phyloP scores from a whole-genome alignment of 2,329 filamentous ascomycete species.

The Colletotrichum siamense region DNA sequence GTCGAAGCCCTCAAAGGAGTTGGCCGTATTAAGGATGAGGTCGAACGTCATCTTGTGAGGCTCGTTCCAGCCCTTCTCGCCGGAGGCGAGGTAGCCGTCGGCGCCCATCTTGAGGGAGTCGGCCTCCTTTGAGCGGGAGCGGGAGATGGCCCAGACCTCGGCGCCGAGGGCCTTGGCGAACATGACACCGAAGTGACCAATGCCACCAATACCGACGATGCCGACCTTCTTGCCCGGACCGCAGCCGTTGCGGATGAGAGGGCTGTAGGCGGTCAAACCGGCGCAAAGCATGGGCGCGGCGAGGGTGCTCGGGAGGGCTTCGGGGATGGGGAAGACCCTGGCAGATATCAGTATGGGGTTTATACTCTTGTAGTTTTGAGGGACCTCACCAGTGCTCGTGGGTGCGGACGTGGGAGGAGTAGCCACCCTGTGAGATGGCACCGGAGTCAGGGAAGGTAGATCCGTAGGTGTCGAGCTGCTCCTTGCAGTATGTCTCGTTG shows the following conservation, averaged over 20 bases:
- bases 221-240: slow-evolving; percentile 82
- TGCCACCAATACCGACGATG: slow-evolving; percentile 74
- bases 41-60: slow-evolving; percentile 71
- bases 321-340: slow-evolving; percentile 76
- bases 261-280: slow-evolving; percentile 80
- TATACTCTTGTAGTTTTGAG: neutral
- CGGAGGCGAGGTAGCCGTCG: slow-evolving; percentile 64
- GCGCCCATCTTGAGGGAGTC: slow-evolving; percentile 66
- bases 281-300: slow-evolving; percentile 87
- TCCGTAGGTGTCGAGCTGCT: slow-evolving; percentile 66
- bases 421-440: slow-evolving; percentile 67
- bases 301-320: slow-evolving; percentile 64
- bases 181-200: slow-evolving; percentile 74
- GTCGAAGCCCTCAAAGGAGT: slow-evolving; percentile 71
- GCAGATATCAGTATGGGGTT: neutral
- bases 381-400: slow-evolving; percentile 71
- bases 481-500: slow-evolving; percentile 72
- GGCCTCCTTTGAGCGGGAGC: slow-evolving; percentile 63
- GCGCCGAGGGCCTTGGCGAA: slow-evolving; percentile 73
- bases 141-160: slow-evolving; percentile 67
- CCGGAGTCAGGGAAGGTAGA: slow-evolving; percentile 62
- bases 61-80: slow-evolving; percentile 62
- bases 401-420: slow-evolving; percentile 69
- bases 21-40: slow-evolving; percentile 78
- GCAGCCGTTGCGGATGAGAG: slow-evolving; percentile 76